Evolutionary conservation across 2,329 filamentous ascomycete genomes (phyloP).

Genomic region (Achaetomium macrosporum): DNA sequence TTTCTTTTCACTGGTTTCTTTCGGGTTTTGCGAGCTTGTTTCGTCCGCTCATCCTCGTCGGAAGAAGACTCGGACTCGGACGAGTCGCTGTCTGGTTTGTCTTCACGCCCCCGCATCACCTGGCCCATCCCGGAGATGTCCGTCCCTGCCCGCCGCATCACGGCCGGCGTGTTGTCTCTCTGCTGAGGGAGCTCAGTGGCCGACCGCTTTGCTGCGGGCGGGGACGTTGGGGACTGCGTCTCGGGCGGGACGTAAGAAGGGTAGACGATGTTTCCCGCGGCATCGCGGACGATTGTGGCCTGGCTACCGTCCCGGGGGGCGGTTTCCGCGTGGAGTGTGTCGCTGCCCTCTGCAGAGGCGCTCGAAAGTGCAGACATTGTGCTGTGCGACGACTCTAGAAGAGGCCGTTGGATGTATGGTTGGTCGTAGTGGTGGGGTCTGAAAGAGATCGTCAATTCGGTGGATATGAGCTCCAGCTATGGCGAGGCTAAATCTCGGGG

Average conservation of each 20-base stretch:
- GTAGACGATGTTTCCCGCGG: constrained; percentile 28
- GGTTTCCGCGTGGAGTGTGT: constrained; percentile 27
- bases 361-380: not conserved
- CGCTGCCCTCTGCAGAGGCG: not conserved
- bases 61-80: constrained; percentile 22
- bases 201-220: not conserved
- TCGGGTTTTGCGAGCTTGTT: not conserved
- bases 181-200: not conserved
- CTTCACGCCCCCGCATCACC: too few species aligned
- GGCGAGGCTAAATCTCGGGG: too few species aligned
- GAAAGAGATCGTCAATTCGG: too few species aligned
- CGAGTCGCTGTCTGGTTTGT: constrained; percentile 14
- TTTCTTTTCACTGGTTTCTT: constrained; percentile 12
- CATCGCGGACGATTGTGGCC: constrained; percentile 30
- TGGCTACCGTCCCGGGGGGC: constrained; percentile 23
- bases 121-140: constrained; percentile 18
- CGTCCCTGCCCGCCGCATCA: constrained; percentile 25
- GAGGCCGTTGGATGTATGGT: too few species aligned
- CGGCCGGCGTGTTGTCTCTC: not conserved
- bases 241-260: constrained; percentile 31
- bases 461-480: too few species aligned
- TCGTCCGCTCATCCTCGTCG: not conserved
- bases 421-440: too few species aligned
- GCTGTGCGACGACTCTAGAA: not conserved
- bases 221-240: constrained; percentile 12